Percentiles rank a stretch among this genome's conserved stretches.
These are phyloP conservation scores for Meira nashicola DNA, from an alignment of 1,284 basidiomycete genomes.

Conservation along the genomic window DNA sequence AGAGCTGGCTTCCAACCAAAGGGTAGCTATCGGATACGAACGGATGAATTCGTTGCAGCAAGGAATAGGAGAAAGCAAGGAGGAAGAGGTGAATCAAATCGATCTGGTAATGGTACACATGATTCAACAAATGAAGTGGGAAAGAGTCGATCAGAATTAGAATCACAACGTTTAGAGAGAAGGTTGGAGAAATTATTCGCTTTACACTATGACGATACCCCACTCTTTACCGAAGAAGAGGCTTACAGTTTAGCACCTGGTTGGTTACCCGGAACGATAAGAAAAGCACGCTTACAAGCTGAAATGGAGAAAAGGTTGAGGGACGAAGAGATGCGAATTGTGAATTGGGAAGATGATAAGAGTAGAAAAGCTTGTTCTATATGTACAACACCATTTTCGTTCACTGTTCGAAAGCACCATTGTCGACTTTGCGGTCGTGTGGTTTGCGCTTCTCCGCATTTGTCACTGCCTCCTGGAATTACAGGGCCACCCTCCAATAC, in stretches of 20 bases:
- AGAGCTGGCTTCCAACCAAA: constrained; percentile 43
- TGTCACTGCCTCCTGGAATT: constrained; percentile 20
- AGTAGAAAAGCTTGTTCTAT: constrained; percentile 72
- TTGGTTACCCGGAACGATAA: constrained; percentile 13
- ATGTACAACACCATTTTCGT: constrained; percentile 77
- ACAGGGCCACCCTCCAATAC: neutral
- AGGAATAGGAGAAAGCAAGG: neutral
- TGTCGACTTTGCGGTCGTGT: constrained; percentile 90
- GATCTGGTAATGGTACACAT: constrained; percentile 4
- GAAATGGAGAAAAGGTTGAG: constrained; percentile 14
- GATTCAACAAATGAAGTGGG: constrained; percentile 19
- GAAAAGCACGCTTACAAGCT: neutral
- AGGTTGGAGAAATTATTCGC: constrained; percentile 28
- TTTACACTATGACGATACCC: neutral
- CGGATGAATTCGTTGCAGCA: constrained; percentile 28
- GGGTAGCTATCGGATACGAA: constrained; percentile 31
- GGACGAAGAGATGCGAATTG: constrained; percentile 73
- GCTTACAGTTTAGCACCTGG: neutral
- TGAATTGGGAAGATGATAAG: constrained; percentile 87
- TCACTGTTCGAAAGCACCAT: constrained; percentile 92
- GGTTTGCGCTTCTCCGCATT: constrained; percentile 82
- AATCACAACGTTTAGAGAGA: constrained; percentile 43
- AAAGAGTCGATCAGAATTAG: constrained; percentile 17
- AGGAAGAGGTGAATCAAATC: neutral
- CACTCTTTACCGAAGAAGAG: neutral